A percentile compares a stretch with the other conserved stretches of the same genome.
Evolutionary conservation across 1,139 yeast species (phyloP).

Genomic region (Pneumocystis carinii): DNA sequence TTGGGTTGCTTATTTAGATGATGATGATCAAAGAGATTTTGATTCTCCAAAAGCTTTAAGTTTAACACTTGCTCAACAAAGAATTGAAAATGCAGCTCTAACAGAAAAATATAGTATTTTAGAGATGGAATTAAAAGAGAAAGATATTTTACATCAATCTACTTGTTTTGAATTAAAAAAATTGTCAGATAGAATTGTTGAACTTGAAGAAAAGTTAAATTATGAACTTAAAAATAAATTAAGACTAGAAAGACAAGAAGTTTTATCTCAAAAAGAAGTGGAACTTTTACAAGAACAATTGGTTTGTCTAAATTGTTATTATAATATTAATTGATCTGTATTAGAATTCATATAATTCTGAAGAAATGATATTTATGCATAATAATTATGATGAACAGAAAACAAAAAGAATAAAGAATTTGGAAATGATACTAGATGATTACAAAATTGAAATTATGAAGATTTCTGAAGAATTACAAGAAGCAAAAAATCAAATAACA

Average conservation of each 20-base stretch:
- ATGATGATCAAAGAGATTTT: slow-evolving; percentile 18
- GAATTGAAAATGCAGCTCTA: slow-evolving; percentile 2
- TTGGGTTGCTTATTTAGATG: slow-evolving; percentile 23
- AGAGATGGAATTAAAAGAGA: slow-evolving; percentile 18
- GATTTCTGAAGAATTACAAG: slow-evolving; percentile 23
- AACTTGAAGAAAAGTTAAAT: slow-evolving; percentile 26
- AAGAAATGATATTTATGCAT: slow-evolving; percentile 19
- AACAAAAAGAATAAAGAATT: slow-evolving; percentile 26
- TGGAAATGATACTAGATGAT: slow-evolving; percentile 41
- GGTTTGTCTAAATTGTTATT: slow-evolving; percentile 3
- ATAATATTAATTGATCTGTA: background rate
- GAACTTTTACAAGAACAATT: slow-evolving; percentile 40
- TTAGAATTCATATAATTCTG: slow-evolving; percentile 24
- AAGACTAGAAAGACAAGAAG: slow-evolving; percentile 39
- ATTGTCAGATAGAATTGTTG: slow-evolving; percentile 22
- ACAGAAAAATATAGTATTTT: slow-evolving; percentile 14
- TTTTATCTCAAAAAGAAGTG: slow-evolving; percentile 46
- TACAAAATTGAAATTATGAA: slow-evolving; percentile 40
- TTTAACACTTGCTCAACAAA: slow-evolving; percentile 4
- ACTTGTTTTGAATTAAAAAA: slow-evolving; percentile 24
- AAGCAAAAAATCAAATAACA: slow-evolving; percentile 18
- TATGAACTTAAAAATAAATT: background rate
- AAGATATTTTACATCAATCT: slow-evolving; percentile 24
- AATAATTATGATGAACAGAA: slow-evolving; percentile 18
- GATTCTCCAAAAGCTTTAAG: slow-evolving; percentile 3